phyloP scores from a whole-genome alignment of 352 stramenopile genomes.

The Pythium aristosporum region DNA sequence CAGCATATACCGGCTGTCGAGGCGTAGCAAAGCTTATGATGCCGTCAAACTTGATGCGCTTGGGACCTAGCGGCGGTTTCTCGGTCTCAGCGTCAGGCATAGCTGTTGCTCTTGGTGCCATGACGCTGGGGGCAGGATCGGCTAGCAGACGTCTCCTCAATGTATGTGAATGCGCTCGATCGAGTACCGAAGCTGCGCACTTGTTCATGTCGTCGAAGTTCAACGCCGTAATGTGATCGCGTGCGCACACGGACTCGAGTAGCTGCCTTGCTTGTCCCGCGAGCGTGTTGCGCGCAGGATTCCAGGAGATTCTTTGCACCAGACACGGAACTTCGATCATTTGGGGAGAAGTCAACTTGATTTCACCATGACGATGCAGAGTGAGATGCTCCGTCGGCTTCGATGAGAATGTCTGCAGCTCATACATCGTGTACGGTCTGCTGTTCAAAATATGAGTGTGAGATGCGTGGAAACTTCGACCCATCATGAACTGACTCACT shows the following conservation, averaged over 20 bases:
- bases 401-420: neutral
- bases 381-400: neutral
- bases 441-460: neutral
- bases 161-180: neutral
- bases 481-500: neutral
- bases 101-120: neutral
- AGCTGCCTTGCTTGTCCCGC: neutral
- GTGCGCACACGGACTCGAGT: neutral
- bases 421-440: neutral
- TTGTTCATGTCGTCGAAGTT: neutral
- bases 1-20: neutral
- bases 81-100: neutral
- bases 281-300: neutral
- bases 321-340: slow-evolving; percentile 1
- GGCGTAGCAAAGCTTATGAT: neutral
- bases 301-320: neutral
- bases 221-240: neutral
- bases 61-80: neutral
- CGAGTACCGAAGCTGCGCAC: neutral
- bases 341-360: neutral
- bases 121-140: neutral
- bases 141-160: neutral
- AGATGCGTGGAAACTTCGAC: neutral
- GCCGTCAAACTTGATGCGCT: slow-evolving; percentile 13
- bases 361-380: neutral